Percentiles rank a stretch among this genome's conserved stretches.
Evolutionary conservation across 257 asterid species (phyloP).

Genomic region (Eustoma russellianum): DNA sequence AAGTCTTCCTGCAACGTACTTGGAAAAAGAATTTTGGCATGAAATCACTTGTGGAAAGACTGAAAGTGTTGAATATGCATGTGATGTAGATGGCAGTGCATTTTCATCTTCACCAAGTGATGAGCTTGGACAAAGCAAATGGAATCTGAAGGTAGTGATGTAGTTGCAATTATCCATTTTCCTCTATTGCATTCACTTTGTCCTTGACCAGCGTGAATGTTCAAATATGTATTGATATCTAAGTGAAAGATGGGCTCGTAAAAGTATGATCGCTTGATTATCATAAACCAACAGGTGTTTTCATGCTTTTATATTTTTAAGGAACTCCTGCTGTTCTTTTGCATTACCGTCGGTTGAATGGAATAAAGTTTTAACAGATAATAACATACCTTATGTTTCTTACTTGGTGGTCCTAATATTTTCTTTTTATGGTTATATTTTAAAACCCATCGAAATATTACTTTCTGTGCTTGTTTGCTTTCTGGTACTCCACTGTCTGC

Average conservation of each 20-base stretch:
- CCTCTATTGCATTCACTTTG: constrained; percentile 3
- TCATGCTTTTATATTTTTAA: too few species aligned
- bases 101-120: constrained; percentile 84
- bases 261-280: too few species aligned
- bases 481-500: too few species aligned
- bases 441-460: not conserved
- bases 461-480: too few species aligned
- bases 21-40: constrained; percentile 98
- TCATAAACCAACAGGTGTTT: too few species aligned
- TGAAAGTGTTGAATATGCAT: constrained; percentile 99
- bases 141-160: constrained; percentile 87
- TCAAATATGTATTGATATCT: too few species aligned
- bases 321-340: too few species aligned
- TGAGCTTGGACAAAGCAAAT: constrained; percentile 84
- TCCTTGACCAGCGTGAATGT: not conserved
- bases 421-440: not conserved
- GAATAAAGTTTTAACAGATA: too few species aligned
- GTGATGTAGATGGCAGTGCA: constrained; percentile 99
- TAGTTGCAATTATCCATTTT: constrained; percentile 3
- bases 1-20: constrained; percentile 73
- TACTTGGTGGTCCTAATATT: not conserved
- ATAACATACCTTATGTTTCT: too few species aligned
- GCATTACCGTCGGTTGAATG: too few species aligned
- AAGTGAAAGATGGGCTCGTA: too few species aligned
- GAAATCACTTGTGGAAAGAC: constrained; percentile 95